Evolutionary conservation across 208 protist species (phyloP).

Genomic region (Wallacemonas sp.): DNA sequence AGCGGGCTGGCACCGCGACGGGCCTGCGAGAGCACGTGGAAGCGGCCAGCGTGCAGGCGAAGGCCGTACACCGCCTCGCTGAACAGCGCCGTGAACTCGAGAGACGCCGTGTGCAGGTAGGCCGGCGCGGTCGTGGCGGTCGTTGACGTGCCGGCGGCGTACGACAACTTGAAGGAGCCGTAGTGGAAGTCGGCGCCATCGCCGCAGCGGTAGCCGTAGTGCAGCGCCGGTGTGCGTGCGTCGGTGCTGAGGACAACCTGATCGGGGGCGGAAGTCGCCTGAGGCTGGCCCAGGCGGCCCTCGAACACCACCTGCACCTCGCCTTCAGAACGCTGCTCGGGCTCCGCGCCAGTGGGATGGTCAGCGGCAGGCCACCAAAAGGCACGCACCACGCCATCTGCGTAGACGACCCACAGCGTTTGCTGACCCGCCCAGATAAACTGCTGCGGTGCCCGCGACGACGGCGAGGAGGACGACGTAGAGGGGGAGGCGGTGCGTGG

Average conservation of each 20-base stretch:
- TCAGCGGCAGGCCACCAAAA: conserved; percentile 10
- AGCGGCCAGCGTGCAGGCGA: conserved; percentile 39
- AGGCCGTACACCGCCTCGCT: conserved; percentile 45
- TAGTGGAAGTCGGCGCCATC: conserved; percentile 25
- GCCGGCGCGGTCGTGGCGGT: not conserved
- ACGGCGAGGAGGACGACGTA: not conserved
- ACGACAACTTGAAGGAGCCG: conserved; percentile 27
- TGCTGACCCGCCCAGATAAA: conserved; percentile 34
- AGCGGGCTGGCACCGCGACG: conserved; percentile 47
- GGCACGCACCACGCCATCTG: conserved; percentile 35
- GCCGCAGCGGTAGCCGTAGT: conserved; percentile 25
- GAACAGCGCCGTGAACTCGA: conserved; percentile 15
- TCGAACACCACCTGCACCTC: not conserved
- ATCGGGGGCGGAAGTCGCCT: not conserved
- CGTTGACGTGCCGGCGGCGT: not conserved
- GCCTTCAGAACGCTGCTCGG: not conserved
- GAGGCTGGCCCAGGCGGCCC: not conserved
- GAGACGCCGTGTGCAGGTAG: conserved; percentile 8
- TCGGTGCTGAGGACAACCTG: conserved; percentile 27
- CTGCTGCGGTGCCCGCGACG: conserved; percentile 18
- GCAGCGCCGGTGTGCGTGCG: conserved; percentile 26
- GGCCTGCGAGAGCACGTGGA: conserved; percentile 61
- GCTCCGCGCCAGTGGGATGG: not conserved
- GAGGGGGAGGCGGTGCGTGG: conserved; percentile 16
- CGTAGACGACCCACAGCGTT: conserved; percentile 63